These are phyloP conservation scores for Amphicarpaea edgeworthii DNA, from an alignment of 306 rosid genomes.

Conservation along the genomic window DNA sequence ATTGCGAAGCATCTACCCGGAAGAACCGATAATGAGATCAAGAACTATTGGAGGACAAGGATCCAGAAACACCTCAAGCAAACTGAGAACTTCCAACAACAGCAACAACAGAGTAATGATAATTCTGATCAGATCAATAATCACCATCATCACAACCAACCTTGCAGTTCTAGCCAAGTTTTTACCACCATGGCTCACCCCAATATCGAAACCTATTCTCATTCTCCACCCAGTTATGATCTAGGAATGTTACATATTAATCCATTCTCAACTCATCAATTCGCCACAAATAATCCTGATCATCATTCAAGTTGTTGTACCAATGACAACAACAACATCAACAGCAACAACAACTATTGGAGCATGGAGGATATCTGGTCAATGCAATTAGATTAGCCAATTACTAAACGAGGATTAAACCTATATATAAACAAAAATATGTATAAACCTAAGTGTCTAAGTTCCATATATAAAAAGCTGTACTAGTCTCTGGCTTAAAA, in stretches of 20 bases:
- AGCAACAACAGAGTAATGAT: slow-evolving; percentile 44
- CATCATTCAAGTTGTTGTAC: slow-evolving; percentile 31
- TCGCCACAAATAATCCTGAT: slow-evolving; percentile 32
- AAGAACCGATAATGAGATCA: slow-evolving; percentile 57
- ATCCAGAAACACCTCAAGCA: slow-evolving; percentile 87
- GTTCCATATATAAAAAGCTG: slow-evolving; percentile 1
- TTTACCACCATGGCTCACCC: slow-evolving; percentile 44
- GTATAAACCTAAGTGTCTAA: background rate
- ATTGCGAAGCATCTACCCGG: slow-evolving; percentile 84
- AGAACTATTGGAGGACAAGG: slow-evolving; percentile 91
- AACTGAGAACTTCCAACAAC: slow-evolving; percentile 47
- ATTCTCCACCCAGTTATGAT: slow-evolving; percentile 40
- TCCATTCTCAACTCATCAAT: slow-evolving; percentile 40
- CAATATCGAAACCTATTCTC: slow-evolving; percentile 54
- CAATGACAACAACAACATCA: background rate
- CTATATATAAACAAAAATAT: background rate
- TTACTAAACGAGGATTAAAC: slow-evolving; percentile 55
- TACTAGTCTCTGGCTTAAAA: background rate
- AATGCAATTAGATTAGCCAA: slow-evolving; percentile 51
- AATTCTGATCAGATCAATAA: slow-evolving; percentile 20
- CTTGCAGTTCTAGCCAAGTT: slow-evolving; percentile 59
- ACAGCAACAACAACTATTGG: slow-evolving; percentile 51
- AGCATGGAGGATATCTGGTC: slow-evolving; percentile 84
- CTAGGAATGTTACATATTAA: slow-evolving; percentile 44
- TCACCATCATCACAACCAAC: slow-evolving; percentile 48